These are phyloP conservation scores for Rhynchosporium agropyri DNA, from an alignment of 2,329 filamentous ascomycete genomes.

Conservation along the genomic window DNA sequence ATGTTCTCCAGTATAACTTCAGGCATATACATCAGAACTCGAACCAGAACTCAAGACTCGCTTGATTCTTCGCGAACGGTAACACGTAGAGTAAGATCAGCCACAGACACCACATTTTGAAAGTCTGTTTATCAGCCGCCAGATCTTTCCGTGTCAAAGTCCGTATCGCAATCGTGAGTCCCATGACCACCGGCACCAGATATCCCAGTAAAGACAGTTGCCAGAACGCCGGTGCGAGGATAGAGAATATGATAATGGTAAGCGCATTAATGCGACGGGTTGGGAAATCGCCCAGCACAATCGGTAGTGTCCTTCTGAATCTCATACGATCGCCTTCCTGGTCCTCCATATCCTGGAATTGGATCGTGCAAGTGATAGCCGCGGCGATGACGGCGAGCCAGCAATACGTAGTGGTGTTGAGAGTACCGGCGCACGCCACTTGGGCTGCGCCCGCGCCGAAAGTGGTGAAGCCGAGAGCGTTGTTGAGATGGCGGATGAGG, in stretches of 20 bases:
- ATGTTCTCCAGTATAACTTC: too few species aligned
- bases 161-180: constrained; percentile 2
- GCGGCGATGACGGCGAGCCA: constrained; percentile 20
- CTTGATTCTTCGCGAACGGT: constrained; percentile 13
- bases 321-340: constrained; percentile 35
- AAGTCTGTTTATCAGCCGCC: constrained; percentile 14
- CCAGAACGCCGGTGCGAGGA: constrained; percentile 17
- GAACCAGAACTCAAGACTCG: neutral
- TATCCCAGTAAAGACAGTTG: constrained; percentile 4
- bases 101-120: constrained; percentile 19
- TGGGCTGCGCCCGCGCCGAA: constrained; percentile 38
- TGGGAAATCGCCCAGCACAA: constrained; percentile 28
- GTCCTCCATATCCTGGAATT: constrained; percentile 42
- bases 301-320: constrained; percentile 36
- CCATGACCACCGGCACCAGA: neutral
- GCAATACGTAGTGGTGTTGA: constrained; percentile 10
- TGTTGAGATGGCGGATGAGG: constrained; percentile 22
- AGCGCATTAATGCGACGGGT: constrained; percentile 3
- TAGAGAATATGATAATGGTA: constrained; percentile 9
- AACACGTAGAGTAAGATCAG: constrained; percentile 13
- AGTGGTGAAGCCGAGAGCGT: constrained; percentile 26
- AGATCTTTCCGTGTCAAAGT: neutral
- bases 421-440: constrained; percentile 12
- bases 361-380: constrained; percentile 33
- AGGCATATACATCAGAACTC: neutral